A percentile compares a stretch with the other conserved stretches of the same genome.
Conservation (phyloP, 768 basidiomycete genomes). For the Lactarius quietus region DNA sequence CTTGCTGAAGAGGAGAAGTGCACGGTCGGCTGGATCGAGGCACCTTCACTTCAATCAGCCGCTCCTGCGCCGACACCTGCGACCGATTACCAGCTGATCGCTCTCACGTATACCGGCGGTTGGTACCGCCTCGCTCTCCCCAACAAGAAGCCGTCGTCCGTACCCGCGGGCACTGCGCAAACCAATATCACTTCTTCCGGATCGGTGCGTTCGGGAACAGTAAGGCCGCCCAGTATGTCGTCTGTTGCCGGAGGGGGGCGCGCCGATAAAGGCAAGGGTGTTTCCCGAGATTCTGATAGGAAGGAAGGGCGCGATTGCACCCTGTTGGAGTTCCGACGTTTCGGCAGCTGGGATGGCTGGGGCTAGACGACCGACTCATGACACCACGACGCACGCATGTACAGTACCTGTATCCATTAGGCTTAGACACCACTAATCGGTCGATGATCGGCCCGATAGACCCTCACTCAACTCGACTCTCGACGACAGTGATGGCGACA, state of each 20-base stretch:
- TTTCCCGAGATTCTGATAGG: conserved; percentile 51
- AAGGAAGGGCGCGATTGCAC: conserved; percentile 64
- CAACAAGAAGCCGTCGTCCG: conserved; percentile 31
- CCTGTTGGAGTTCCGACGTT: conserved; percentile 74
- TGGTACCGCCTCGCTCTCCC: conserved; percentile 85
- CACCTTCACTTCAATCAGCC: conserved; percentile 37
- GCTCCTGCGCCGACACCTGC: conserved; percentile 22
- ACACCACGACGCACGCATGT: conserved; percentile 8
- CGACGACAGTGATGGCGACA: neutral
- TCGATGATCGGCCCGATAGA: neutral
- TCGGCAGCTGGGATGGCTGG: conserved; percentile 92
- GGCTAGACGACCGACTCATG: conserved; percentile 30
- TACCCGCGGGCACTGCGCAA: conserved; percentile 23
- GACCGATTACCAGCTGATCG: conserved; percentile 71
- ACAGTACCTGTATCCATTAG: neutral
- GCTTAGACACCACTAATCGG: neutral
- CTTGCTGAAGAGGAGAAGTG: conserved; percentile 81
- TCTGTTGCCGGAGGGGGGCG: conserved; percentile 46
- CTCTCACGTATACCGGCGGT: conserved; percentile 84
- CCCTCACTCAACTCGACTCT: neutral
- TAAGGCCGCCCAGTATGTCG: conserved; percentile 53
- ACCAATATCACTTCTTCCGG: conserved; percentile 29
- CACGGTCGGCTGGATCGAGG: conserved; percentile 81
- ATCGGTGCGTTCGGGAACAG: conserved; percentile 47
- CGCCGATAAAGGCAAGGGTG: conserved; percentile 60